Conservation (phyloP, 306 rosid species). For the Morella rubra region DNA sequence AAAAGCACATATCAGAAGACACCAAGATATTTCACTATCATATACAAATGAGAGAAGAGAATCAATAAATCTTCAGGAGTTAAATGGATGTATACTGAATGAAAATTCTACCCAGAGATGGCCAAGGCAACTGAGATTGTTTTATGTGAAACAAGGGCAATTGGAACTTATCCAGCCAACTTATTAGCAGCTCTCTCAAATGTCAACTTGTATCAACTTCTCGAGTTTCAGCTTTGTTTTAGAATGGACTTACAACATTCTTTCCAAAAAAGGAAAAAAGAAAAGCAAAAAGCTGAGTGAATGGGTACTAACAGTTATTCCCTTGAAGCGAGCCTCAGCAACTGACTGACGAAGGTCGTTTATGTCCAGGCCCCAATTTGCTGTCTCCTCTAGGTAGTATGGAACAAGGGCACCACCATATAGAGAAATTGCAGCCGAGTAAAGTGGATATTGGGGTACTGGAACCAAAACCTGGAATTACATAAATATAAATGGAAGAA, state of each 20-base stretch:
- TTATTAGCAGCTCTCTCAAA: slow-evolving; percentile 7
- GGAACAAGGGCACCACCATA: slow-evolving; percentile 95
- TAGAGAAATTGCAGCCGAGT: slow-evolving; percentile 87
- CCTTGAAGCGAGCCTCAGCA: slow-evolving; percentile 71
- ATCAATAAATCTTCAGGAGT: slow-evolving; percentile 11
- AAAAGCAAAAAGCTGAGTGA: slow-evolving; percentile 12
- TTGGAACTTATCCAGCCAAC: slow-evolving; percentile 16
- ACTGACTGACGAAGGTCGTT: slow-evolving; percentile 70
- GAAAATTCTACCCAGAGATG: slow-evolving; percentile 21
- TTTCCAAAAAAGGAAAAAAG: slow-evolving; percentile 1
- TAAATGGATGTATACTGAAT: slow-evolving; percentile 15
- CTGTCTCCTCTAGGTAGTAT: slow-evolving; percentile 97
- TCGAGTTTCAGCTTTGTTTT: slow-evolving; percentile 18
- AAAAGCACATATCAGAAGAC: slow-evolving; percentile 15
- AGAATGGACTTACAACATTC: slow-evolving; percentile 14
- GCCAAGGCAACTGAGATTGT: background rate
- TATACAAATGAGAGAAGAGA: slow-evolving; percentile 3
- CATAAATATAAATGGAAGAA: slow-evolving; percentile 12
- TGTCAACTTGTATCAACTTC: slow-evolving; percentile 13
- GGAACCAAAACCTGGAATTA: slow-evolving; percentile 88
- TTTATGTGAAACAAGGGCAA: background rate
- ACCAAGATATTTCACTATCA: background rate
- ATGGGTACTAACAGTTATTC: slow-evolving; percentile 67
- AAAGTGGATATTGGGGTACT: slow-evolving; percentile 98
- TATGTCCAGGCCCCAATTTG: slow-evolving; percentile 94